These are phyloP conservation scores for Leishmania lainsoni DNA, from an alignment of 208 protist genomes.

Conservation along the genomic window DNA sequence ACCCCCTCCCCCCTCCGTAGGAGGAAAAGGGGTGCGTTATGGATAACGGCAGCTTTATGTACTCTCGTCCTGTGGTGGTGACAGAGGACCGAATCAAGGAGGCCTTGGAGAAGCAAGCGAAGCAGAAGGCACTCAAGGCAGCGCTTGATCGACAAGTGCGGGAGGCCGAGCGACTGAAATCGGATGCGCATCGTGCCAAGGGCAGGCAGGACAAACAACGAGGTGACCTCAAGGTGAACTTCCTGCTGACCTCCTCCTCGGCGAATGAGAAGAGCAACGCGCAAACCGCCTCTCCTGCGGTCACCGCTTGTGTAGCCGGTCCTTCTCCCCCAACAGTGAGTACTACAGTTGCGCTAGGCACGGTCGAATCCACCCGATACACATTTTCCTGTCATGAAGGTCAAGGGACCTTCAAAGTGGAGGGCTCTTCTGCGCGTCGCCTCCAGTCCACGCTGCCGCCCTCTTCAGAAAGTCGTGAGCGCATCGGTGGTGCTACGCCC, in stretches of 20 bases:
- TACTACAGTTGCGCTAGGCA: neutral
- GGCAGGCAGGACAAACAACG: conserved; percentile 1
- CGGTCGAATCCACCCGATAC: conserved; percentile 36
- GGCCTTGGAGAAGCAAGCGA: conserved; percentile 58
- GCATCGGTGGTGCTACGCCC: neutral
- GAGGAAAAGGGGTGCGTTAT: conserved; percentile 1
- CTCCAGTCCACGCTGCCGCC: conserved; percentile 17
- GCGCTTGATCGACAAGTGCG: conserved; percentile 76
- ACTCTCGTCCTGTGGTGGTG: conserved; percentile 52
- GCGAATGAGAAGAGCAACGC: neutral
- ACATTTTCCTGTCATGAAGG: conserved; percentile 56
- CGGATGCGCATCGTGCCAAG: conserved; percentile 25
- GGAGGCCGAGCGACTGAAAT: conserved; percentile 38
- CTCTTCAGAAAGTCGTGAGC: conserved; percentile 15
- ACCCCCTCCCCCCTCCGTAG: neutral
- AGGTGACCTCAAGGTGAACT: conserved; percentile 6
- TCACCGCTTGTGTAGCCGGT: neutral
- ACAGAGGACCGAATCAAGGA: conserved; percentile 70
- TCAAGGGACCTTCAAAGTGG: conserved; percentile 41
- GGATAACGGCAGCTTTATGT: conserved; percentile 30
- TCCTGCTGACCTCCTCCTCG: neutral
- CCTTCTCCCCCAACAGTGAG: conserved; percentile 1
- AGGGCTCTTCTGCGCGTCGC: neutral
- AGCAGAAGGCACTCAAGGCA: conserved; percentile 61
- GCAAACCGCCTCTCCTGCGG: neutral